Base-by-base conservation (phyloP, 176 grass and related monocot genomes). In the Zizania latifolia region DNA sequence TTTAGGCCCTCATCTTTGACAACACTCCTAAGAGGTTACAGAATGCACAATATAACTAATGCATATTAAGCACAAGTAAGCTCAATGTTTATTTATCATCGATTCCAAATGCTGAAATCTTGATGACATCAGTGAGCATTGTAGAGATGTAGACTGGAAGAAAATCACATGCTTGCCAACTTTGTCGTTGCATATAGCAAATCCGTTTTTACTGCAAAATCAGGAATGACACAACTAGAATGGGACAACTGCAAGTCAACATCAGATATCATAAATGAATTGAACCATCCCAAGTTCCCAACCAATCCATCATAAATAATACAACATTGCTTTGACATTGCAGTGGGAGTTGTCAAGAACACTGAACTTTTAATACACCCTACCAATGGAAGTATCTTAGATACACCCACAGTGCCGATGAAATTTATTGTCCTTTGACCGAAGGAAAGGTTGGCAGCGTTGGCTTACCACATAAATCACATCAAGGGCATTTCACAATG, bases 201-300 rank as follows among this genome's bases (percentile, higher is more conserved):
- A 78, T 74, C 23, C 74, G 21, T 61, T 68, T 62, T 73, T 67
- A 74, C 68, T 74, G 53, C 41, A 41, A 53, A 66, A 78, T 8
- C 75, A 83, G 26, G 59, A 66, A 78, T 8, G 69, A 83, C 10
- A 39, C 61, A 83, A 55, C 41, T 28, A 19, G 17, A 29, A 44
- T 57, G 70, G 26, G 62, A 62, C 68, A 83, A 56, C 70, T 56
- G 29, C 61, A 79, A 83, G 75, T 83, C 86, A 79, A 79, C 80
- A 83, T 84, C 81, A 71, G 48, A 48, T 37, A 88, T 88, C 55
- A 88, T 75, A 79, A 70, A 81, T 70, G 22, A 83, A 63, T 28
- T 57, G 33, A 72, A 79, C 62, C 80, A 69, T 68, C 86, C 62
- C 80, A 79, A 80, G 62, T 44, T 68, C 86, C 62, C 80, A 79